Percentiles rank a stretch among this genome's conserved stretches.
Conservation (phyloP, 805 yeast species). For the Yarrowia keelungensis region DNA sequence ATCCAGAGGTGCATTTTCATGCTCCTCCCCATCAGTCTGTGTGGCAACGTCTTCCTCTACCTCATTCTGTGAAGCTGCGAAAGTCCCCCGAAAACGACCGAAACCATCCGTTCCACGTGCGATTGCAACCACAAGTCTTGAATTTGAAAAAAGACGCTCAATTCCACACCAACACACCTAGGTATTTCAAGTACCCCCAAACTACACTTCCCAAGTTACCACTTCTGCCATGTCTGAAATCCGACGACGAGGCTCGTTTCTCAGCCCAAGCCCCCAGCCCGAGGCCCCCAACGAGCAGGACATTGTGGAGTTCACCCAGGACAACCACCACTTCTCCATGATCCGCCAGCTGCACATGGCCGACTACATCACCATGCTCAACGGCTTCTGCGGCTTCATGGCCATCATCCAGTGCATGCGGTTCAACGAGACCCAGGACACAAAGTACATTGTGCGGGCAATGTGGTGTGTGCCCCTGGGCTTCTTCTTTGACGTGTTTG, state of each 20-base stretch:
- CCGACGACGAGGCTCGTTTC: conserved; percentile 38
- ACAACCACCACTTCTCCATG: conserved; percentile 84
- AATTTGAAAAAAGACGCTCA: background rate
- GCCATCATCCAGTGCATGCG: conserved; percentile 86
- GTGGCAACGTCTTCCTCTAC: conserved; percentile 3
- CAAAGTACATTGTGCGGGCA: conserved; percentile 71
- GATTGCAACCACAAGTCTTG: too few species aligned
- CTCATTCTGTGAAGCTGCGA: too few species aligned
- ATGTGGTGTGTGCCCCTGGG: conserved; percentile 90
- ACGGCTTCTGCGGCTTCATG: conserved; percentile 93
- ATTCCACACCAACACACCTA: background rate
- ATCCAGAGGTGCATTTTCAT: conserved; percentile 21
- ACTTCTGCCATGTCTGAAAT: conserved; percentile 20
- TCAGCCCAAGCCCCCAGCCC: conserved; percentile 39
- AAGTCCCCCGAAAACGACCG: too few species aligned
- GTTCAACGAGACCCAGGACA: conserved; percentile 74
- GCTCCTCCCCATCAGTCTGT: conserved; percentile 12
- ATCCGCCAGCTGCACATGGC: conserved; percentile 83
- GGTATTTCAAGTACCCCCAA: too few species aligned
- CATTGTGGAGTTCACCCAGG: conserved; percentile 79
- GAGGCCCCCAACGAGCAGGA: conserved; percentile 54
- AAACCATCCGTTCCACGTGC: too few species aligned
- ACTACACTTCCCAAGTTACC: background rate
- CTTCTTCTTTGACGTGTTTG: conserved; percentile 92
- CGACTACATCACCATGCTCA: conserved; percentile 91